Evolutionary conservation across 176 grass and related monocot species (phyloP).

Genomic region (Carex myosuroides): DNA sequence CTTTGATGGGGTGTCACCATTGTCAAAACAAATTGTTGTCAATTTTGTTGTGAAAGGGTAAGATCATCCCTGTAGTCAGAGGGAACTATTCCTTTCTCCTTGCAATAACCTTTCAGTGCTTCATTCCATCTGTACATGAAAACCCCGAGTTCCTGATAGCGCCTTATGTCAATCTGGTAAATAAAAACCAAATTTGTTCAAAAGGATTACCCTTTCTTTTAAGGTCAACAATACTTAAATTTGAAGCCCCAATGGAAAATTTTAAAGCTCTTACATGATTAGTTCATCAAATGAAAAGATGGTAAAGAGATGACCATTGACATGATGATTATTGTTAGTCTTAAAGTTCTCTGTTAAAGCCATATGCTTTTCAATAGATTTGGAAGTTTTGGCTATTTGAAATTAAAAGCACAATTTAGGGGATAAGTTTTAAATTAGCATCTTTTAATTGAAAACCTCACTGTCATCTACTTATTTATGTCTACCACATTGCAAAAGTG

Average conservation of each 20-base stretch:
- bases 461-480: neutral
- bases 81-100: neutral
- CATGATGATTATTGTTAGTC: neutral
- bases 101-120: neutral
- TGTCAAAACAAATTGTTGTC: neutral
- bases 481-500: neutral
- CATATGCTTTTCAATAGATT: neutral
- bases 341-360: neutral
- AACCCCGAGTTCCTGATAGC: conserved; percentile 6
- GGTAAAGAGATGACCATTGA: neutral
- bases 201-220: neutral
- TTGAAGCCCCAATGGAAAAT: neutral
- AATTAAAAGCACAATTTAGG: neutral
- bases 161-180: conserved; percentile 7
- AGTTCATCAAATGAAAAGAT: neutral
- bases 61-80: neutral
- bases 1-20: neutral
- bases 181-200: neutral
- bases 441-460: neutral
- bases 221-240: neutral
- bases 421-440: neutral
- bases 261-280: neutral
- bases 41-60: neutral
- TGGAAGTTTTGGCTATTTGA: neutral
- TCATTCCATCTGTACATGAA: conserved; percentile 14